phyloP scores from a whole-genome alignment of 192 early-diverging fungal species.

The Backusella mclennaniae region DNA sequence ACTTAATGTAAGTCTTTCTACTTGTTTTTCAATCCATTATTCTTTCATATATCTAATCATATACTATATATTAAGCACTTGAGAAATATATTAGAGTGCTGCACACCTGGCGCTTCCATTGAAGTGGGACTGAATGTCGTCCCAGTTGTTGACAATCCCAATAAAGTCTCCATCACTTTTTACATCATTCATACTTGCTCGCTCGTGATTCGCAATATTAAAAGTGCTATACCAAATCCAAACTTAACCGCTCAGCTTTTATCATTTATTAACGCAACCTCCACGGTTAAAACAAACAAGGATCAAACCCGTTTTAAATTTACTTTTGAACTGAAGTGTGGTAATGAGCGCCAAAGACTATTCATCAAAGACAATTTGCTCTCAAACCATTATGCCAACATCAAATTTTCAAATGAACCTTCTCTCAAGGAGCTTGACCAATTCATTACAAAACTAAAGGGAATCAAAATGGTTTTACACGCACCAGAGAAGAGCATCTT shows the following conservation, averaged over 20 bases:
- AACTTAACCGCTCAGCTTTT: conserved; percentile 30
- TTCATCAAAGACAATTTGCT: conserved; percentile 16
- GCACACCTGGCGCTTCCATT: conserved; percentile 46
- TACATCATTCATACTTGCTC: conserved; percentile 20
- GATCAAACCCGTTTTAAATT: conserved; percentile 17
- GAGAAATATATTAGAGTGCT: conserved; percentile 47
- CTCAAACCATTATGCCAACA: conserved; percentile 23
- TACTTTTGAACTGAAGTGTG: conserved; percentile 22
- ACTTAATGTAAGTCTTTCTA: conserved; percentile 43
- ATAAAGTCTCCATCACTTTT: conserved; percentile 14
- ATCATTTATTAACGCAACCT: conserved; percentile 12
- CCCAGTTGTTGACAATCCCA: not conserved
- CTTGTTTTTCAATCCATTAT: not conserved
- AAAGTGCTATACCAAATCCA: conserved; percentile 17
- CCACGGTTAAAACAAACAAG: not conserved
- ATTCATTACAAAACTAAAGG: conserved; percentile 43
- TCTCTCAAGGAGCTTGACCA: conserved; percentile 43
- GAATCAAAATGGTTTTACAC: conserved; percentile 45
- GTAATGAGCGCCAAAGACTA: not conserved
- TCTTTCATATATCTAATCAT: not conserved
- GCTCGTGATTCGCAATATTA: not conserved
- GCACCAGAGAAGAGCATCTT: conserved; percentile 51
- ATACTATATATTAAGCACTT: conserved; percentile 42
- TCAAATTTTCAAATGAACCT: conserved; percentile 47
- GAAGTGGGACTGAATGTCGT: conserved; percentile 50